phyloP scores from a whole-genome alignment of 768 basidiomycete species.

The Trametes coccinea region DNA sequence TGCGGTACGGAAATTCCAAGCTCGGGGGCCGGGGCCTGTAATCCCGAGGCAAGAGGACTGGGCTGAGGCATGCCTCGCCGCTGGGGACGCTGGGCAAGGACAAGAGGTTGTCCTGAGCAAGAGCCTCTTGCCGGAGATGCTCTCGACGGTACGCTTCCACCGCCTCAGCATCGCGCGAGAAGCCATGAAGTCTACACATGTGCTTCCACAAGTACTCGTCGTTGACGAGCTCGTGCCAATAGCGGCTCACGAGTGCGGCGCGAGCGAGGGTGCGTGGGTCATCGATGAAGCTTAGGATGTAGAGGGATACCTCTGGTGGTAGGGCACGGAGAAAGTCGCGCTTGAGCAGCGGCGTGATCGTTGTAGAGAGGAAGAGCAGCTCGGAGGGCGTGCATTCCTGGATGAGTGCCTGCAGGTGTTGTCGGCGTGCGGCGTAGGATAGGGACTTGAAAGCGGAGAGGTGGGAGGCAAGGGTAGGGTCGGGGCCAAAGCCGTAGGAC shows the following conservation, averaged over 20 bases:
- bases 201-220: slow-evolving; percentile 83
- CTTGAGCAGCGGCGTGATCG: slow-evolving; percentile 63
- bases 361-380: slow-evolving; percentile 64
- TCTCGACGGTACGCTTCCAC: slow-evolving; percentile 31
- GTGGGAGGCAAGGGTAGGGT: slow-evolving; percentile 5
- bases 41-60: slow-evolving; percentile 1
- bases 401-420: slow-evolving; percentile 53
- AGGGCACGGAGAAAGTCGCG: slow-evolving; percentile 53
- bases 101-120: slow-evolving; percentile 8
- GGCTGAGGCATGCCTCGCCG: slow-evolving; percentile 2
- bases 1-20: slow-evolving; percentile 56
- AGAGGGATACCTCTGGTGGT: slow-evolving; percentile 64
- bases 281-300: slow-evolving; percentile 76
- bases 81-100: neutral
- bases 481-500: slow-evolving; percentile 24
- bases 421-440: slow-evolving; percentile 46
- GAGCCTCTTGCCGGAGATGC: slow-evolving; percentile 25
- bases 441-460: slow-evolving; percentile 35
- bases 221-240: slow-evolving; percentile 67
- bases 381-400: slow-evolving; percentile 58
- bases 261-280: slow-evolving; percentile 71
- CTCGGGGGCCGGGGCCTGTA: slow-evolving; percentile 2
- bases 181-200: slow-evolving; percentile 65
- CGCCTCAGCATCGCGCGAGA: slow-evolving; percentile 34
- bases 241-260: slow-evolving; percentile 65